Evolutionary conservation across 345 rosid genomes (phyloP), one percentile per base, ranked within the genome.

Genomic region (Dovyalis caffra): DNA sequence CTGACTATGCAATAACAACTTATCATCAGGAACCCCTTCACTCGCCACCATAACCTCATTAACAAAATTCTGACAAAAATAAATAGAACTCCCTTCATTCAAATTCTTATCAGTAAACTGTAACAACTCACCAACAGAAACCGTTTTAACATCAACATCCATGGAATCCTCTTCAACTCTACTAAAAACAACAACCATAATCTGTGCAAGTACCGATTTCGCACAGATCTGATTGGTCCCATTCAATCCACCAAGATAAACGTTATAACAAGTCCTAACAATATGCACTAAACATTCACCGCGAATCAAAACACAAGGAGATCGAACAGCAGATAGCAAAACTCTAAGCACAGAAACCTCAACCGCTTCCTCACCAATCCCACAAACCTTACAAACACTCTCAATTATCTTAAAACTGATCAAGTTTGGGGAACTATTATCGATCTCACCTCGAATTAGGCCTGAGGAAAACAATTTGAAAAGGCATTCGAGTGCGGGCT

Each of bases 211-310:
- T 12, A 92, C 97, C 0, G 95, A 83, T 86, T 95, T 95, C 28
- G 97, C 97, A 73, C 97, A 95, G 90, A 90, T 91, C 92, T 95
- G 99, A 76, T 89, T 91, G 81, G 99, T 91, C 56, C 95, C 95
- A 34, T 68, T 95, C 45, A 82, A 76, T 40, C 99, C 95, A 31
- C 98, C 88, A 40, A 95, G 85, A 82, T 95, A 95, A 53, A 91
- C 91, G 78, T 95, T 92, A 76, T 92, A 95, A 76, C 99, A 95
- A 68, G 98, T 95, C 82, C 89, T 81, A 61, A 95, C 94, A 14
- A 95, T 73, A 38, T 83, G 88, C 71, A 91, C 85, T 83, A 95
- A 80, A 47, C 87, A 90, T 77, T 95, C 95, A 31, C 98, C 98
- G 26, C 97, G 91, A 70, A 95, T 87, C 79, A 91, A 80, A 34